Evolutionary conservation across 257 asterid species (phyloP).

Genomic region (Penstemon eatonii): DNA sequence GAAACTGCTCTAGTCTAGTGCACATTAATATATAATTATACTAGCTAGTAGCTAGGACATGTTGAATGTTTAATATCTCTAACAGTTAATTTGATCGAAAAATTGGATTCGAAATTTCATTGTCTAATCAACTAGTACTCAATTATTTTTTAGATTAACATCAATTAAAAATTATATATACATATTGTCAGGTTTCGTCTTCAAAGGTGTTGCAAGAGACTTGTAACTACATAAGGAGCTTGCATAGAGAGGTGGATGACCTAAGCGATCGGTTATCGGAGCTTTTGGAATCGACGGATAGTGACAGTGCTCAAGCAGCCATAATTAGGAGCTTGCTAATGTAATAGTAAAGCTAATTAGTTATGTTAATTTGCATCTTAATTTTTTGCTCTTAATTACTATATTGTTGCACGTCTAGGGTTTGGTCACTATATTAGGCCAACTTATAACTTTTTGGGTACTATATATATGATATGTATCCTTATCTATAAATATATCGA

Average conservation of each 20-base stretch:
- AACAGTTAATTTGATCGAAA: too few relatives aligned
- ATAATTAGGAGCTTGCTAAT: slow-evolving; percentile 87
- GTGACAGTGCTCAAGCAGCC: slow-evolving; percentile 86
- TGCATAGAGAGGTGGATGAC: slow-evolving; percentile 88
- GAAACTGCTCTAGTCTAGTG: too few relatives aligned
- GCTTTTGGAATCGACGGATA: slow-evolving; percentile 78
- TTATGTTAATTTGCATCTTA: background rate
- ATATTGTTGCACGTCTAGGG: slow-evolving; percentile 40
- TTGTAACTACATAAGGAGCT: slow-evolving; percentile 81
- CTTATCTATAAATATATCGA: slow-evolving; percentile 22
- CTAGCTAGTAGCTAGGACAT: too few relatives aligned
- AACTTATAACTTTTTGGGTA: slow-evolving; percentile 39
- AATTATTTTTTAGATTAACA: background rate
- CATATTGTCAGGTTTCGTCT: slow-evolving; percentile 63
- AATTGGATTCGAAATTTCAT: too few relatives aligned
- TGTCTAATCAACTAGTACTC: background rate
- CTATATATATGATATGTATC: slow-evolving; percentile 27
- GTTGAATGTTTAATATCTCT: too few relatives aligned
- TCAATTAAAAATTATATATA: background rate
- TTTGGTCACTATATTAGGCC: slow-evolving; percentile 61
- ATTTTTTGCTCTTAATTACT: slow-evolving; percentile 15
- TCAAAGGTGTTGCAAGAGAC: slow-evolving; percentile 95
- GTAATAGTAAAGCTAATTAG: slow-evolving; percentile 34
- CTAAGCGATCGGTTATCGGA: slow-evolving; percentile 77
- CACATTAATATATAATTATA: too few relatives aligned